Evolutionary conservation across 345 rosid species (phyloP).

Genomic region (Triadica sebifera): DNA sequence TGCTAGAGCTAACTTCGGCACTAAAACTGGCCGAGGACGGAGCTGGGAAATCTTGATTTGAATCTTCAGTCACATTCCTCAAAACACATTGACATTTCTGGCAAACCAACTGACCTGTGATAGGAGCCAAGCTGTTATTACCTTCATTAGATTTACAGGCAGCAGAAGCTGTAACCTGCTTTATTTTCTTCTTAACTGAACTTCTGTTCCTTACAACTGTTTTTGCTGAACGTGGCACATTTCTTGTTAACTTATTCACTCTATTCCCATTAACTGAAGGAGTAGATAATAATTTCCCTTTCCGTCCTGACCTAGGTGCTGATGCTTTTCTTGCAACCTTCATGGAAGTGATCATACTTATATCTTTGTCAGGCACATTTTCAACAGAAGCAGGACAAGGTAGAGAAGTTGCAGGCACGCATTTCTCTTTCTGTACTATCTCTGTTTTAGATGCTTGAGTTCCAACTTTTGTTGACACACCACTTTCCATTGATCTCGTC

Average conservation of each 20-base stretch:
- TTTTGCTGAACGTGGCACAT: slow-evolving; percentile 51
- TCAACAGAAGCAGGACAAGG: slow-evolving; percentile 34
- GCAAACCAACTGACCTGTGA: slow-evolving; percentile 55
- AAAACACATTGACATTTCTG: slow-evolving; percentile 76
- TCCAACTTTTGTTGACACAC: slow-evolving; percentile 35
- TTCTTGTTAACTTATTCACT: slow-evolving; percentile 48
- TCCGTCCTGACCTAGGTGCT: slow-evolving; percentile 32
- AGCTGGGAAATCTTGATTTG: slow-evolving; percentile 32
- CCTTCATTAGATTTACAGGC: slow-evolving; percentile 32
- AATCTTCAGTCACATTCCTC: slow-evolving; percentile 39
- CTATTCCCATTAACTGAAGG: slow-evolving; percentile 36
- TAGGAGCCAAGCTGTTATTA: slow-evolving; percentile 30
- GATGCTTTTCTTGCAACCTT: slow-evolving; percentile 40
- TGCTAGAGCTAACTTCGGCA: slow-evolving; percentile 41
- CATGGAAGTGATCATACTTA: slow-evolving; percentile 28
- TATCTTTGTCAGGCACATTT: slow-evolving; percentile 29
- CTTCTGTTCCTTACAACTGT: slow-evolving; percentile 51
- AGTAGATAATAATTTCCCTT: slow-evolving; percentile 37
- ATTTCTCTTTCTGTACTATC: slow-evolving; percentile 30
- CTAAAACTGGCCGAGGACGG: slow-evolving; percentile 23
- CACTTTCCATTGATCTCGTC: slow-evolving; percentile 23
- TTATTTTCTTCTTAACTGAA: slow-evolving; percentile 52
- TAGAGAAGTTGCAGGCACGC: slow-evolving; percentile 28
- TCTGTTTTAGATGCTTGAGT: slow-evolving; percentile 36
- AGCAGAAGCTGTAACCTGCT: slow-evolving; percentile 38